These are phyloP conservation scores for Acacia pycnantha DNA, from an alignment of 331 rosid species.

Conservation along the genomic window DNA sequence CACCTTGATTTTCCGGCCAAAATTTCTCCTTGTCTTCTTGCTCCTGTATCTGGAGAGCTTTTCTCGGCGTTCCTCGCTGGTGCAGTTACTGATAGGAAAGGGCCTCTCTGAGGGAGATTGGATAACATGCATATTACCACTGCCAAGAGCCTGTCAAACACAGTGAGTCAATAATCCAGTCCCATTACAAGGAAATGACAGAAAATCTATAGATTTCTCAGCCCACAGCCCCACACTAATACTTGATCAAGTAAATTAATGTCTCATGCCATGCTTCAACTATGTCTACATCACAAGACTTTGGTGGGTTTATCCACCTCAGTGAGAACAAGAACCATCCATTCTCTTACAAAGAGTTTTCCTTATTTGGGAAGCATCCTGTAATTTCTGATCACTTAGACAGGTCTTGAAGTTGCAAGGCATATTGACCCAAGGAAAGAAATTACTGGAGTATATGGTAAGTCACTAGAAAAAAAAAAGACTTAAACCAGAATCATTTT, in stretches of 20 bases:
- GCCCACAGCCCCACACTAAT: constrained; percentile 11
- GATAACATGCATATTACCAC: constrained; percentile 38
- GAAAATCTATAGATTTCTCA: constrained; percentile 41
- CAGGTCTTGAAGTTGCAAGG: not conserved
- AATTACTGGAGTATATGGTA: not conserved
- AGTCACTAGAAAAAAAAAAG: constrained; percentile 11
- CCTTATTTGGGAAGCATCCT: not conserved
- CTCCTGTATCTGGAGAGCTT: constrained; percentile 89
- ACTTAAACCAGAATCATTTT: not conserved
- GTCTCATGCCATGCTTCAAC: not conserved
- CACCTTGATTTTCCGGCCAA: constrained; percentile 97
- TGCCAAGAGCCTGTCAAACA: constrained; percentile 76
- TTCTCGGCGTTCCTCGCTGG: constrained; percentile 75
- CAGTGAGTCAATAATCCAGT: constrained; percentile 46
- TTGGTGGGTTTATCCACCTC: not conserved
- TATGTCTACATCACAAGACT: not conserved
- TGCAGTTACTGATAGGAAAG: constrained; percentile 57
- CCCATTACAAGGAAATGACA: constrained; percentile 43
- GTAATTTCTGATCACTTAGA: not conserved
- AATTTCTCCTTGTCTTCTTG: constrained; percentile 88
- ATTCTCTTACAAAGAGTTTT: not conserved
- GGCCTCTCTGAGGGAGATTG: constrained; percentile 66
- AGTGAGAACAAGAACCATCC: not conserved
- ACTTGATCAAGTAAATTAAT: constrained; percentile 21
- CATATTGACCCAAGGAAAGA: not conserved